Conservation (phyloP, 768 basidiomycete species). For the Dacryopinax primogenitus region DNA sequence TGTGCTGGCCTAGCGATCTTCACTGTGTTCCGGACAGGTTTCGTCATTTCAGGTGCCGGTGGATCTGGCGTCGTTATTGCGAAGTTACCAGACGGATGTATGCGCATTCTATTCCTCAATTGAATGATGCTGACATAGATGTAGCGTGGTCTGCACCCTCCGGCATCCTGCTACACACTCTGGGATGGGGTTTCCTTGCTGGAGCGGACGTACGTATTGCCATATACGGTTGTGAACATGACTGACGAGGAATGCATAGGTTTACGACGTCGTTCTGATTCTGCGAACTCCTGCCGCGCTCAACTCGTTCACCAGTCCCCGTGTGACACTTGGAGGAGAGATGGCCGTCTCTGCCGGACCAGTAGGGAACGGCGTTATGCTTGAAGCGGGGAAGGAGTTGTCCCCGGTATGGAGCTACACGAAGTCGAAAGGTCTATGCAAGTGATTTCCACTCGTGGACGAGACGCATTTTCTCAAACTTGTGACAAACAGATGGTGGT, state of each 20-base stretch:
- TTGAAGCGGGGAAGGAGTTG: not conserved
- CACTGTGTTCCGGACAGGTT: conserved; percentile 11
- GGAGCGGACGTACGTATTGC: not conserved
- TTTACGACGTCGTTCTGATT: conserved; percentile 12
- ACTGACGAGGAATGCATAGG: not conserved
- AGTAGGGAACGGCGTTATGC: not conserved
- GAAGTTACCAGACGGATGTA: conserved; percentile 6
- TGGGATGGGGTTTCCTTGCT: conserved; percentile 11
- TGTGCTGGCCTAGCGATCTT: conserved; percentile 6
- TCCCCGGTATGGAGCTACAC: not conserved
- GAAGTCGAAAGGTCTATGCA: not conserved
- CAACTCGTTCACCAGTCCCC: conserved; percentile 8
- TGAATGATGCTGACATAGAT: not conserved
- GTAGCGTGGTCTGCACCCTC: conserved; percentile 9
- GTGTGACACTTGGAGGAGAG: conserved; percentile 8
- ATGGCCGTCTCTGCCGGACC: conserved; percentile 9
- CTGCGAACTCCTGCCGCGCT: conserved; percentile 1
- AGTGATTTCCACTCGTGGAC: not conserved
- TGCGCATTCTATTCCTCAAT: not conserved
- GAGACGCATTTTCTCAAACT: not conserved
- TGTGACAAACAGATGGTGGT: not conserved
- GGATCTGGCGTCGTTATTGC: conserved; percentile 11
- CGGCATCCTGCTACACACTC: conserved; percentile 8
- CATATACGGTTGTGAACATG: not conserved
- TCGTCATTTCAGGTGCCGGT: conserved; percentile 8